Evolutionary conservation across 306 rosid species (phyloP).

Genomic region (Hippophae gyantsensis): DNA sequence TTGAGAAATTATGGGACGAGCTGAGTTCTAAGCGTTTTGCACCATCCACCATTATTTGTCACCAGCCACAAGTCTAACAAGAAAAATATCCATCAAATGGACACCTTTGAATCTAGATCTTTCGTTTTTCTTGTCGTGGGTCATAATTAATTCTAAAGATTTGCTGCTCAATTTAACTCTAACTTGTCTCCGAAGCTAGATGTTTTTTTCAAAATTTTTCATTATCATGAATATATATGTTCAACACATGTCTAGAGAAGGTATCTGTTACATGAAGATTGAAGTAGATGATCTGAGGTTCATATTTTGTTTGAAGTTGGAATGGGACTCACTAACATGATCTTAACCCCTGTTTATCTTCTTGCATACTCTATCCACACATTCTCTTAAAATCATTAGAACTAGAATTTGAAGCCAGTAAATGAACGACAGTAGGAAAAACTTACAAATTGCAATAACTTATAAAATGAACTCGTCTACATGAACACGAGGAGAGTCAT

Average conservation of each 20-base stretch:
- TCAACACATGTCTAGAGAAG: neutral
- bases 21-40: neutral
- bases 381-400: constrained; percentile 26
- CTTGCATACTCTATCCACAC: constrained; percentile 60
- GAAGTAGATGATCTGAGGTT: constrained; percentile 43
- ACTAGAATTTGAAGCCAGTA: constrained; percentile 19
- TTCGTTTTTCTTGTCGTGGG: neutral
- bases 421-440: neutral
- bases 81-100: neutral
- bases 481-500: neutral
- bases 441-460: neutral
- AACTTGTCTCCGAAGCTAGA: too few species aligned
- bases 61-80: constrained; percentile 15
- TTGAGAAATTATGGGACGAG: too few species aligned
- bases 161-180: too few species aligned
- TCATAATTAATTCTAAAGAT: too few species aligned
- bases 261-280: constrained; percentile 22
- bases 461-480: neutral
- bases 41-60: constrained; percentile 12
- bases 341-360: constrained; percentile 55
- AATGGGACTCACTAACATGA: constrained; percentile 18
- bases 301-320: constrained; percentile 18
- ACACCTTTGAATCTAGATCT: neutral
- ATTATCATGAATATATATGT: too few species aligned
- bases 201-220: neutral